Base-by-base conservation (phyloP, 2,329 filamentous ascomycete species). In the Cadophora gregata region DNA sequence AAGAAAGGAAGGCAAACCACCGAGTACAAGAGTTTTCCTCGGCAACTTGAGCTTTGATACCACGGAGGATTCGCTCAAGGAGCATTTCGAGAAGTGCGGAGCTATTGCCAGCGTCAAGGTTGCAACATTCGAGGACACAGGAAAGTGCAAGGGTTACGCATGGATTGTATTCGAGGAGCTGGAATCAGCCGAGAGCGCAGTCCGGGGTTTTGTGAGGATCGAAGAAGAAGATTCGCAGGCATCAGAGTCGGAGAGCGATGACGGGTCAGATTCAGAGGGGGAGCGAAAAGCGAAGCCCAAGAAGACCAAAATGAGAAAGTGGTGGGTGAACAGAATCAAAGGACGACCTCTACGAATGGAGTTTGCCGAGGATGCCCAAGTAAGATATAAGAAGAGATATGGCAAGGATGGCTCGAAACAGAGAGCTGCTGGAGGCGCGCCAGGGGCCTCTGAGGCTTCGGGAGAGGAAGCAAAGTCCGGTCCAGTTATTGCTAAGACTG, bases 131-230 rank as follows among this genome's bases (percentile, higher is more conserved):
- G 93, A 98, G 79, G 96, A 99, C 78, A 90, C 90, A 24, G 96
- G 96, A 51, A 99, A 98, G 81, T 99, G 96, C 83, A 98, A 98
- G 81, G 96, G 96, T 21, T 99, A 91, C 80, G 96, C 90, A 6
- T 99, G 96, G 94, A 88, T 99, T 68, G 92, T 92, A 69, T 99
- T 98, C 79, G 89, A 90, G 76, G 89, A 93, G 60, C 77, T 94
- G 12, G 88, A 92, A 65, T 86, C 90, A 0, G 93, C 93, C 0
- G 87, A 89, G 59, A 86, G 85, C 74, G 92, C 92, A 3, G 93
- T 97, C 71, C 90, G 89, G 77, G 95, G 95, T 0, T 97, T 91
- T 74, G 85, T 93, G 67, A 85, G 93, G 75, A 86, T 86, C 76
- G 86, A 90, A 77, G 84, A 87, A 63, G 80, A 81, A 9, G 79